Base-by-base conservation (phyloP, 73 alveolate genomes). In the Urostyla sp. region DNA sequence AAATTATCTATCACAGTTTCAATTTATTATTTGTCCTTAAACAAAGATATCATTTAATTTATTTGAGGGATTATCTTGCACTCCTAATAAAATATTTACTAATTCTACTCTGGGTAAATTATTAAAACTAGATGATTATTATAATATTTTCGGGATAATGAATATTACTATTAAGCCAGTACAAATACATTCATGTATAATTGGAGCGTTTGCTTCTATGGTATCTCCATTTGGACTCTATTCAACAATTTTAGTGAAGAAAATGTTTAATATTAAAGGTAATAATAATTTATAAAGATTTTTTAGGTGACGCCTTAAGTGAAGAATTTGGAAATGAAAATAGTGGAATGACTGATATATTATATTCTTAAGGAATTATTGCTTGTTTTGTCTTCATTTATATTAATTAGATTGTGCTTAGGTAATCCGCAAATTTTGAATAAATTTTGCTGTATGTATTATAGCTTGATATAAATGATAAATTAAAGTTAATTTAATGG, bases 141-240 rank as follows among this genome's bases (percentile, higher is more conserved):
- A 15, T 50, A 21, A 20, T 43, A 16, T 44, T 11, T 43, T 5
- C 32, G 66, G 3, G 21, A 43, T n/a, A 8, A 44, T 40, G 13
- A 43, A 3, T 6, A 59, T 59, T 30, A 4, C 7, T 7, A 55
- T 55, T 7, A 18, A 52, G 18, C 76, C 76, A 28, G 76, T 35
- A 2, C 30, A 66, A 45, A 40, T 44, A 16, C 80, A 66, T 40
- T 4, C 66, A 7, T 18, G 20, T 3, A 21, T 66, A 31, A 44
- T 66, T 5, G 18, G 66, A 10, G 20, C 44, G 2, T 66, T 66
- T 44, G 80, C 66, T 18, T 43, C 66, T 49, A 6, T 66, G 43
- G 8, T 66, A 45, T 36, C 80, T 18, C 80, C 80, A 66, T 66
- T 66, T 66, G 80, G 56, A 5, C 28, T 40, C 30, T 66, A 40